A percentile compares a stretch with the other conserved stretches of the same genome.
phyloP scores from a whole-genome alignment of 2,329 filamentous ascomycete species.

The Coleophoma eucalyptorum region DNA sequence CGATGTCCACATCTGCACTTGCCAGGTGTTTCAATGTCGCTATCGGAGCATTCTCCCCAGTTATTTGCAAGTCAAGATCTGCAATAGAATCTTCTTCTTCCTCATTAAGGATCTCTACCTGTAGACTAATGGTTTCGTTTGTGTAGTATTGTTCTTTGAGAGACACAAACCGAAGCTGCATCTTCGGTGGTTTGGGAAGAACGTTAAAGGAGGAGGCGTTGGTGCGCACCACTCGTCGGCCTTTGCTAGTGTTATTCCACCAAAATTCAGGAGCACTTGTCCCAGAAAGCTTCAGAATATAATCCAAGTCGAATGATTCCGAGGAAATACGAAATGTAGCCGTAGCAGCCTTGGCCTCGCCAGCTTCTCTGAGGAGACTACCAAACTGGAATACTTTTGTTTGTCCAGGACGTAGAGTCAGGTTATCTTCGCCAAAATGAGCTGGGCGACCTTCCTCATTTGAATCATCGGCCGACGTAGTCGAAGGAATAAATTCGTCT shows the following conservation, averaged over 20 bases:
- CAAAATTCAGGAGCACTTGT: constrained; percentile 41
- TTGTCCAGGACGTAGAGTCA: constrained; percentile 64
- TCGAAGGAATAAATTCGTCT: constrained; percentile 8
- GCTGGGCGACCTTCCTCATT: constrained; percentile 27
- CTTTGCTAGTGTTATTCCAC: constrained; percentile 41
- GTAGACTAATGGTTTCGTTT: constrained; percentile 69
- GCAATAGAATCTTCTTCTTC: constrained; percentile 77
- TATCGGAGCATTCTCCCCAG: constrained; percentile 50
- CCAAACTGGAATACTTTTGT: constrained; percentile 68
- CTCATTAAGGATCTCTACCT: constrained; percentile 71
- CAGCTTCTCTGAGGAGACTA: constrained; percentile 75
- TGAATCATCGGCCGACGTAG: constrained; percentile 12
- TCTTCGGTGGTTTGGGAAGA: constrained; percentile 85
- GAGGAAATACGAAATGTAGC: constrained; percentile 61
- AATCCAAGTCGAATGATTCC: constrained; percentile 63
- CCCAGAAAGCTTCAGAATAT: constrained; percentile 51
- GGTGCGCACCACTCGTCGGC: constrained; percentile 42
- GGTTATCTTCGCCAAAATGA: constrained; percentile 53
- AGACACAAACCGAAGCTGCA: constrained; percentile 67
- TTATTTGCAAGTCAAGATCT: constrained; percentile 64
- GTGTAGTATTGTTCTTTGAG: constrained; percentile 75
- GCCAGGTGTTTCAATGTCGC: constrained; percentile 33
- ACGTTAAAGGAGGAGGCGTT: constrained; percentile 62
- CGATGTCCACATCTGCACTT: constrained; percentile 3
- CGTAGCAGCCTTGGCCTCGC: constrained; percentile 65